A percentile compares a stretch with the other conserved stretches of the same genome.
Evolutionary conservation across 495 filamentous ascomycete genomes (phyloP).

Genomic region (Aspergillus coremiiformis): DNA sequence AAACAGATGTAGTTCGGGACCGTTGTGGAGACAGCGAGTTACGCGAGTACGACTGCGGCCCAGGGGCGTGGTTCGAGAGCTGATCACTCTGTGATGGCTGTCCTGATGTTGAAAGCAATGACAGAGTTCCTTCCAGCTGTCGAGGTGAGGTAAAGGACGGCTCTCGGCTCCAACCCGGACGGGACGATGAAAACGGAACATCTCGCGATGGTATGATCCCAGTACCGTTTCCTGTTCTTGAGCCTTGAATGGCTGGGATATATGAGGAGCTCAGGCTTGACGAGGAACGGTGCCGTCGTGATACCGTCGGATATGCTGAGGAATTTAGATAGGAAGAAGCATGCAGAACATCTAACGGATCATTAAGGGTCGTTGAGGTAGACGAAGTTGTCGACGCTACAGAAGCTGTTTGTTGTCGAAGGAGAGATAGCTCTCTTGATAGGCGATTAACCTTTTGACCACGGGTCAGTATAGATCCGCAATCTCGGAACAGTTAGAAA

Average conservation of each 20-base stretch:
- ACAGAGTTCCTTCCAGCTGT: constrained; percentile 31
- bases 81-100: constrained; percentile 25
- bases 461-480: constrained; percentile 1
- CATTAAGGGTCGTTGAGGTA: constrained; percentile 54
- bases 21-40: constrained; percentile 26
- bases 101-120: constrained; percentile 26
- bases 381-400: constrained; percentile 77
- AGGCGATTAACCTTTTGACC: constrained; percentile 75
- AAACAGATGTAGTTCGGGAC: constrained; percentile 17
- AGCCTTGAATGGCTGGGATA: constrained; percentile 39
- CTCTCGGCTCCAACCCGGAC: constrained; percentile 31
- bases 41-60: constrained; percentile 21
- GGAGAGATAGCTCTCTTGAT: constrained; percentile 71
- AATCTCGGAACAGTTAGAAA: neutral
- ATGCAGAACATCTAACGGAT: constrained; percentile 39
- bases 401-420: constrained; percentile 75
- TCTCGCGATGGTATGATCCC: constrained; percentile 45
- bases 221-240: constrained; percentile 35
- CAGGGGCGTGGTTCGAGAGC: constrained; percentile 19
- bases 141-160: constrained; percentile 39
- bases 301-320: constrained; percentile 47
- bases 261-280: constrained; percentile 51
- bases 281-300: constrained; percentile 58
- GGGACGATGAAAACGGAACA: constrained; percentile 17
- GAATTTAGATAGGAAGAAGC: constrained; percentile 43